These are phyloP conservation scores for Mucor circinelloides DNA, from an alignment of 371 early-diverging fungal species.

Conservation along the genomic window DNA sequence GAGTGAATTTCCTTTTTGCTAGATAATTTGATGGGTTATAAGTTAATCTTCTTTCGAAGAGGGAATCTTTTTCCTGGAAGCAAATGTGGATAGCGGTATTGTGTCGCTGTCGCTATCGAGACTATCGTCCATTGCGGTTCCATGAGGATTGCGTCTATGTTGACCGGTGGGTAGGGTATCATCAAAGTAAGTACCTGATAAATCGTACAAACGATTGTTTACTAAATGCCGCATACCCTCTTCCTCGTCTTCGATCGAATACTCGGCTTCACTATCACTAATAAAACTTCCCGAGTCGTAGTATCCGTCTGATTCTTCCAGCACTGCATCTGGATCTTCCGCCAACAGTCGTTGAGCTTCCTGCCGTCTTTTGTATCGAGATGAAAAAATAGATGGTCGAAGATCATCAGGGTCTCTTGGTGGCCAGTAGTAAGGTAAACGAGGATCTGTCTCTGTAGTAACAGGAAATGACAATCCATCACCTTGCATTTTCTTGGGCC, in stretches of 20 bases:
- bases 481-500: constrained; percentile 65
- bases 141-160: constrained; percentile 4
- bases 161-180: constrained; percentile 8
- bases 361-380: constrained; percentile 39
- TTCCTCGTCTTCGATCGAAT: constrained; percentile 36
- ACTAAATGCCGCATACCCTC: constrained; percentile 26
- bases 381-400: constrained; percentile 40
- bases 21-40: background rate
- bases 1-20: background rate
- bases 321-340: constrained; percentile 22
- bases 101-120: constrained; percentile 9
- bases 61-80: constrained; percentile 6
- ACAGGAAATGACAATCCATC: constrained; percentile 77
- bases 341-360: constrained; percentile 19
- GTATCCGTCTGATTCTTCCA: constrained; percentile 24
- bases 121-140: background rate
- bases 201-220: constrained; percentile 23
- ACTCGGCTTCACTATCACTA: constrained; percentile 33
- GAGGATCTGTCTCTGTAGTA: constrained; percentile 30
- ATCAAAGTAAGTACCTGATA: constrained; percentile 27
- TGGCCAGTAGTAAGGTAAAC: constrained; percentile 37
- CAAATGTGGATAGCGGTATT: constrained; percentile 14
- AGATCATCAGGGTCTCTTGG: constrained; percentile 44
- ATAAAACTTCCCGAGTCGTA: constrained; percentile 46
- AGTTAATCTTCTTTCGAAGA: constrained; percentile 20